phyloP scores from a whole-genome alignment of 2,329 filamentous ascomycete genomes.

The Curvularia eragrostidis region DNA sequence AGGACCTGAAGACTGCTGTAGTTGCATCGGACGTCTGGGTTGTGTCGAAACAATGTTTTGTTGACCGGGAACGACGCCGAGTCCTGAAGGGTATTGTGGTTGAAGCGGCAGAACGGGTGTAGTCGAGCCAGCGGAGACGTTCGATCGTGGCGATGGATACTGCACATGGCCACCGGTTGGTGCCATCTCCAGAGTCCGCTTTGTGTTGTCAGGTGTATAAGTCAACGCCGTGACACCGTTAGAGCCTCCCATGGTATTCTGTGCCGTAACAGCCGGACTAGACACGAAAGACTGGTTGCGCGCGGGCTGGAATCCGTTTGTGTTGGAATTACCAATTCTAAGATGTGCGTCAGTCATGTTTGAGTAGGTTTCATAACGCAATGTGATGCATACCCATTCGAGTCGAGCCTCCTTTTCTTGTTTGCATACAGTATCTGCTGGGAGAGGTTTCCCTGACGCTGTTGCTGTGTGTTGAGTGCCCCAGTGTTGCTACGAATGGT shows the following conservation, averaged over 20 bases:
- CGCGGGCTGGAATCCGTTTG: not conserved
- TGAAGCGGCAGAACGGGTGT: not conserved
- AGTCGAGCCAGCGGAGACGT: not conserved
- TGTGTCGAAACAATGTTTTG: not conserved
- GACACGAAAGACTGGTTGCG: not conserved
- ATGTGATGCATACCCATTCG: not conserved
- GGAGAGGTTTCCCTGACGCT: not conserved
- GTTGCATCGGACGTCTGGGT: not conserved
- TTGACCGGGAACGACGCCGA: not conserved
- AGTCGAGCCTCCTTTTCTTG: slow-evolving; percentile 6
- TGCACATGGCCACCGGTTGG: not conserved
- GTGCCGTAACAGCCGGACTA: not conserved
- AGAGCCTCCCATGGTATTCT: not conserved
- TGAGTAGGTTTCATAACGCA: too few species aligned
- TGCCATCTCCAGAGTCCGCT: not conserved
- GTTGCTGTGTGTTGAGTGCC: not conserved
- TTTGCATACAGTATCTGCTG: not conserved
- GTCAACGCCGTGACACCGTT: not conserved
- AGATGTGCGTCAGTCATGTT: not conserved
- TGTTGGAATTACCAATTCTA: not conserved
- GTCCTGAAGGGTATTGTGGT: not conserved
- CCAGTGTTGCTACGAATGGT: not conserved
- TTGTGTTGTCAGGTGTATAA: not conserved
- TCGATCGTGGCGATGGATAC: not conserved
- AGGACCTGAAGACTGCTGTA: not conserved